Evolutionary conservation across 306 rosid genomes (phyloP), one percentile per base, ranked within the genome.

Genomic region (Chamaecrista fasciculata): DNA sequence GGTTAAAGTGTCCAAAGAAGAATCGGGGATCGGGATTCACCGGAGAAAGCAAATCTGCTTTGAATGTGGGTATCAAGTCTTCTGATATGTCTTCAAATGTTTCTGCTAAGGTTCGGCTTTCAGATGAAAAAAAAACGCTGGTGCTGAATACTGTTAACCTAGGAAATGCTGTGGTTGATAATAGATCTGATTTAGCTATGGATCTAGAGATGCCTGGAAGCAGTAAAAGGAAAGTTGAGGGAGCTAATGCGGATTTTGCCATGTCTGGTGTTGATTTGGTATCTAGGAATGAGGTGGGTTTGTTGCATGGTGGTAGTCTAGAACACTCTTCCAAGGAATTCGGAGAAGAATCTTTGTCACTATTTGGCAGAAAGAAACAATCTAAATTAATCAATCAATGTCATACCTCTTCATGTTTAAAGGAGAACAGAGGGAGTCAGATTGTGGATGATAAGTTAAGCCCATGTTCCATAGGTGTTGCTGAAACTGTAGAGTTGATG

Each of bases 1-100:
- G 91, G 73, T 84, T 95, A 87, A 95, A 82, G 83, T 94, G 87
- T 79, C 96, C 91, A n/a, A 90, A 86, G 77, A 88, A 81, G 77
- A 89, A 86, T 71, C 69, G n/a, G 42, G 96, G 85, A 69, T 70
- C 86, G 61, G 88, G 82, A 66, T 63, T 73, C 33, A 15, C 49
- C 18, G 78, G 71, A 81, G 85, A 78, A 15, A 66, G 62, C 58
- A 70, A 58, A 78, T 82, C 80, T 74, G 23, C 75, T 65, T 74
- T 68, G 80, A 78, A 80, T 66, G 69, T 44, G n/a, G n/a, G n/a
- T n/a, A n/a, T n/a, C n/a, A n/a, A n/a, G 66, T 72, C 79, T 76
- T 43, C 67, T 3, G 79, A 77, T 73, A 74, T 62, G 42, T 58
- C 82, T 46, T 52, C 43, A 12, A 60, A 29, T 67, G 78, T 71